Evolutionary conservation across 148 eudicot species (phyloP).

Genomic region (Fagopyrum esculentum): DNA sequence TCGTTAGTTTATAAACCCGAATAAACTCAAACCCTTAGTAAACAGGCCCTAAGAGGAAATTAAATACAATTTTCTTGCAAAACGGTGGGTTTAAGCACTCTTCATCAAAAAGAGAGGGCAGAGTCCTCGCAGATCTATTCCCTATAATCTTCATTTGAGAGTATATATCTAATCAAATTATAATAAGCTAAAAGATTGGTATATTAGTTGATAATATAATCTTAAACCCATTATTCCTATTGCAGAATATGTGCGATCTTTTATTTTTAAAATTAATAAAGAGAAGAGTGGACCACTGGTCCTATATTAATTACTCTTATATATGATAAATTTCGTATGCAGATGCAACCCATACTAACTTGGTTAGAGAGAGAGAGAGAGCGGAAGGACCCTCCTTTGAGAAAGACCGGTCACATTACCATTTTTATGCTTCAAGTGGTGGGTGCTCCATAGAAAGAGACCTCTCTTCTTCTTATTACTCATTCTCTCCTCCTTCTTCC

Average conservation of each 20-base stretch:
- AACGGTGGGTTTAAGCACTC: neutral
- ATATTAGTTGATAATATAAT: neutral
- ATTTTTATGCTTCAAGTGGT: slow-evolving; percentile 17
- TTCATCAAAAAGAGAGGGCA: no score
- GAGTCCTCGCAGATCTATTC: no score
- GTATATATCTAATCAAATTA: neutral
- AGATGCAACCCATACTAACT: slow-evolving; percentile 4
- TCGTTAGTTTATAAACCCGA: no score
- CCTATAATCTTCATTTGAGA: neutral
- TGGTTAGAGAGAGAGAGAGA: neutral
- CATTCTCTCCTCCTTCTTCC: neutral
- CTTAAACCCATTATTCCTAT: neutral
- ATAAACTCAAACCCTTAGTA: no score
- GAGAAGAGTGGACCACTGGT: slow-evolving; percentile 8
- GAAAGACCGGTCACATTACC: slow-evolving; percentile 8
- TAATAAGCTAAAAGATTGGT: neutral
- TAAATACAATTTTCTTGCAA: neutral
- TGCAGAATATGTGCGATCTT: neutral
- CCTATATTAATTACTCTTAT: neutral
- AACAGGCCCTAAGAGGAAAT: no score
- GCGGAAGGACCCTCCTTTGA: slow-evolving; percentile 10
- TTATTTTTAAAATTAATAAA: neutral
- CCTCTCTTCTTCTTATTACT: slow-evolving; percentile 3
- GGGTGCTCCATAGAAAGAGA: slow-evolving; percentile 25
- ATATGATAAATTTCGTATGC: neutral